These are phyloP conservation scores for Penicillium riverlandense DNA, from an alignment of 495 filamentous ascomycete species.

Conservation along the genomic window DNA sequence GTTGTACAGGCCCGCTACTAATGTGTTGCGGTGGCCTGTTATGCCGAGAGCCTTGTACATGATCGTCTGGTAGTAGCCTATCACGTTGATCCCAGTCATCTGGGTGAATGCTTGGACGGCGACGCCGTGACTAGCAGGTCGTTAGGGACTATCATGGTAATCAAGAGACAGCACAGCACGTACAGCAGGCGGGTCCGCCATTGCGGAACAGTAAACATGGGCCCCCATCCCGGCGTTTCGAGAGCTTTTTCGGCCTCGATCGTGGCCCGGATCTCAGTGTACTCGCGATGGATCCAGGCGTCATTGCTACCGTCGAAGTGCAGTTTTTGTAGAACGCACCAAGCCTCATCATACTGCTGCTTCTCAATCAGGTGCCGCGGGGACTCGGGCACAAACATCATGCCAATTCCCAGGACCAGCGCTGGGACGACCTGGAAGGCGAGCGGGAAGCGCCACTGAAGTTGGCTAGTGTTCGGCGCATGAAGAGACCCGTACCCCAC, in stretches of 20 bases:
- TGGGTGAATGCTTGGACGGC: slow-evolving; percentile 35
- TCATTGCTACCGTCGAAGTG: slow-evolving; percentile 43
- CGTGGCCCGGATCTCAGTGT: slow-evolving; percentile 39
- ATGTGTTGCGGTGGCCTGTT: slow-evolving; percentile 38
- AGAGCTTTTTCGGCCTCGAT: slow-evolving; percentile 41
- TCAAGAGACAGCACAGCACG: slow-evolving; percentile 15
- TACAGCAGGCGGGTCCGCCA: slow-evolving; percentile 45
- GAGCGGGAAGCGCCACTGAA: slow-evolving; percentile 51
- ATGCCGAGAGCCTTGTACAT: slow-evolving; percentile 55
- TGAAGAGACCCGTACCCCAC: slow-evolving; percentile 48
- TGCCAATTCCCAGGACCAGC: slow-evolving; percentile 33
- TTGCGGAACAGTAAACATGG: slow-evolving; percentile 45
- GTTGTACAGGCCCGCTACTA: slow-evolving; percentile 56
- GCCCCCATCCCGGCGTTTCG: slow-evolving; percentile 35
- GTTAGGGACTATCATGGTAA: slow-evolving; percentile 9
- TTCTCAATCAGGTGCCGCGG: slow-evolving; percentile 49
- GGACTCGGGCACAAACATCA: slow-evolving; percentile 49
- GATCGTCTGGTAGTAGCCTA: slow-evolving; percentile 52
- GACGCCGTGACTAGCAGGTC: slow-evolving; percentile 18
- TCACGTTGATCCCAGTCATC: slow-evolving; percentile 50
- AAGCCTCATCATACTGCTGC: slow-evolving; percentile 36
- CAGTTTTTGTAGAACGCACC: slow-evolving; percentile 41
- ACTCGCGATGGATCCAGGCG: slow-evolving; percentile 43
- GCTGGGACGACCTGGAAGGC: slow-evolving; percentile 46
- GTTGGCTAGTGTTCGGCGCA: slow-evolving; percentile 28